Evolutionary conservation across 176 grass and related monocot genomes (phyloP), one percentile per base, ranked within the genome.

Genomic region (Aegilops umbellulata): DNA sequence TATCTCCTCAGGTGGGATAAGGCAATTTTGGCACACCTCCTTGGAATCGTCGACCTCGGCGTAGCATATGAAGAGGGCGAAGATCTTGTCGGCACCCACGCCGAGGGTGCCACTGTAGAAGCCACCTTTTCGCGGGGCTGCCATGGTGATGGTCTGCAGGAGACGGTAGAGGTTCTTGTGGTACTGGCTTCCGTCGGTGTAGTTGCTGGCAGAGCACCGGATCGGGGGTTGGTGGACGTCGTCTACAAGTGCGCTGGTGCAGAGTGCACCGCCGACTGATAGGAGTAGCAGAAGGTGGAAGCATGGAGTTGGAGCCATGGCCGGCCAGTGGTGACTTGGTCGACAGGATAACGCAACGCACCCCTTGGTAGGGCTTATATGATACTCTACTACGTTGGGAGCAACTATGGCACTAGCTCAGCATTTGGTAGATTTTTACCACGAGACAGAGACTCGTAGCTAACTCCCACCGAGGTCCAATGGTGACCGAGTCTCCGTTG

Each of bases 21-120:
- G 80, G 83, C 83, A 94, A 27, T 39, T 5, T 14, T 29, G 25
- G 27, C 77, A 90, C 8, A 1, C 1, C 4, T 17, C 8, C 10
- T 0, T n/a, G 44, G 7, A 13, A 3, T 0, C 0, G n/a, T 2
- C 13, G 25, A 2, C 5, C 19, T 74, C 76, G 1, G 32, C 75
- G 23, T 87, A 87, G 84, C 88, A 93, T 23, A 78, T 76, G 61
- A 47, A 3, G 15, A 89, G 80, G 60, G 76, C 86, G 6, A 79
- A 87, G 9, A 82, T 63, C 64, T 65, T 30, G 25, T 84, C 74
- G 0, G 72, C 15, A 0, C 42, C 14, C 4, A 10, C 7, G 20
- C 86, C 87, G 8, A 25, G 0, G 3, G 20, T 80, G 22, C 14
- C 61, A 4, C 46, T 20, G 58, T 19, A 29, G 85, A 60, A 91